phyloP scores from a whole-genome alignment of 495 filamentous ascomycete genomes.

The Aspergillus heteromorphus region DNA sequence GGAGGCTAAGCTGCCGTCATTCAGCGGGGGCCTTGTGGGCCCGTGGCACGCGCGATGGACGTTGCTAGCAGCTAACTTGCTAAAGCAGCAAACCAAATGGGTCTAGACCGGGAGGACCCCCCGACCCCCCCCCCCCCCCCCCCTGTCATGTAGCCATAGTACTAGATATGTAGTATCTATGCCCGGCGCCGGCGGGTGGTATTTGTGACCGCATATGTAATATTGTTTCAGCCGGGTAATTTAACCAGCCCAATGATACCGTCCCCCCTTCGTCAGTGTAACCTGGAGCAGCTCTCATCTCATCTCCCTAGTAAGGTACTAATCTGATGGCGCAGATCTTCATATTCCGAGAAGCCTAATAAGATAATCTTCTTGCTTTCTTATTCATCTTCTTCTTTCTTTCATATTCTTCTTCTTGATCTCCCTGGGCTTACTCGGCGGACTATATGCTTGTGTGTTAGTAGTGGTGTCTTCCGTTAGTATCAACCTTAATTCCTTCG shows the following conservation, averaged over 20 bases:
- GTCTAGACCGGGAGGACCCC: neutral
- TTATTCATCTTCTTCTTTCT: neutral
- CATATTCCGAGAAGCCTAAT: neutral
- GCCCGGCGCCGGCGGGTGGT: neutral
- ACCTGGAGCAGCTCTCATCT: neutral
- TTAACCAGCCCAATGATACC: neutral
- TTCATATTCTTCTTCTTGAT: too few species aligned
- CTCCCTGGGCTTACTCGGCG: neutral
- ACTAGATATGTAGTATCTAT: too few species aligned
- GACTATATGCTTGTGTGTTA: neutral
- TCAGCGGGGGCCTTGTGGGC: neutral
- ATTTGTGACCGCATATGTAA: too few species aligned
- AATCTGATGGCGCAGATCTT: neutral
- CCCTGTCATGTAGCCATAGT: neutral
- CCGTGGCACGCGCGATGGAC: neutral
- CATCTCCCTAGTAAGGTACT: too few species aligned
- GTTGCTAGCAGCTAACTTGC: neutral
- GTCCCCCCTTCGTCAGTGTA: neutral
- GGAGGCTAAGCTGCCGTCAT: neutral
- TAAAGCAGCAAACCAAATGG: neutral
- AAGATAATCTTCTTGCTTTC: neutral
- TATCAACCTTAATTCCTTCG: neutral
- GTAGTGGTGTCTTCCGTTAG: neutral
- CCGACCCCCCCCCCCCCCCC: too few species aligned
- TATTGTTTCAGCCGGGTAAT: neutral